Evolutionary conservation across 2,329 filamentous ascomycete genomes (phyloP).

Genomic region (Cladosporium phlei): DNA sequence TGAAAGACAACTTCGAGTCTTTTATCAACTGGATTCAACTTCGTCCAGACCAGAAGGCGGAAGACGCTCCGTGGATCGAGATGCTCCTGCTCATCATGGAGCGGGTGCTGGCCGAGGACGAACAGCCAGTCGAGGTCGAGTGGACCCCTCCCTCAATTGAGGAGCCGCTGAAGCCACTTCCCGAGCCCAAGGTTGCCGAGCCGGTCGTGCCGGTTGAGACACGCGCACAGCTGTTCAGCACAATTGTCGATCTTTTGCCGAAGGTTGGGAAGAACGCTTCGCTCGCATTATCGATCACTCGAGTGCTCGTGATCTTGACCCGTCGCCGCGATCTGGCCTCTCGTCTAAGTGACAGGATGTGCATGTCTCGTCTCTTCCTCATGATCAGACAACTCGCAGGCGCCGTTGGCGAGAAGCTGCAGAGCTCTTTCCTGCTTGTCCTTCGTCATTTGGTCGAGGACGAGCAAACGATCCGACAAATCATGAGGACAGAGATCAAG

Average conservation of each 20-base stretch:
- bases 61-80: constrained; percentile 87
- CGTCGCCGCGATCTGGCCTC: constrained; percentile 70
- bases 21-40: constrained; percentile 77
- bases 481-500: constrained; percentile 86
- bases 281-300: constrained; percentile 74
- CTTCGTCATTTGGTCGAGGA: constrained; percentile 93
- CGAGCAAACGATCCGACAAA: constrained; percentile 80
- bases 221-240: constrained; percentile 66
- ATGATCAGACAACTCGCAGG: constrained; percentile 92
- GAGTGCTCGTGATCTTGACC: constrained; percentile 83
- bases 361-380: constrained; percentile 83
- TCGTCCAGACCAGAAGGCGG: constrained; percentile 59
- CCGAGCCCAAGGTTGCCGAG: constrained; percentile 57
- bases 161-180: constrained; percentile 31
- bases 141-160: constrained; percentile 55
- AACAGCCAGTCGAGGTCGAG: constrained; percentile 67
- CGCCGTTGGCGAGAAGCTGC: constrained; percentile 68
- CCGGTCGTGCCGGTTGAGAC: constrained; percentile 60
- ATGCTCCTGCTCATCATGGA: constrained; percentile 88
- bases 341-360: constrained; percentile 77
- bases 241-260: constrained; percentile 77
- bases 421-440: constrained; percentile 74
- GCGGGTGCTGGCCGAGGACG: constrained; percentile 82
- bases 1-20: constrained; percentile 71
- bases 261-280: constrained; percentile 82